phyloP scores from a whole-genome alignment of 1,139 yeast species.

The Yamadazyma atmosphaerica region DNA sequence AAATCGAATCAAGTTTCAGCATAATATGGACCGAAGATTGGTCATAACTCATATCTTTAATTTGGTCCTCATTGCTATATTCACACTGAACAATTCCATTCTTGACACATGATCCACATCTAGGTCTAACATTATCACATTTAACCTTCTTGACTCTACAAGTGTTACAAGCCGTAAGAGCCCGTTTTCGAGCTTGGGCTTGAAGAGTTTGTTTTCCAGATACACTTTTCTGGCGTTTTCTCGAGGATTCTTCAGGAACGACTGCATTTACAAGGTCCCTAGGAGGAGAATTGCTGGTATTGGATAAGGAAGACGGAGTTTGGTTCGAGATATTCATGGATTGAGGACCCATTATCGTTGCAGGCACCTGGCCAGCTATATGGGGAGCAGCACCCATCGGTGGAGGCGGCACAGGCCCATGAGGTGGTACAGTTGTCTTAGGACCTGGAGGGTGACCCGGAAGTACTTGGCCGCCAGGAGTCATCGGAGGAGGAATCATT shows the following conservation, averaged over 20 bases:
- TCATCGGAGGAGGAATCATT: not conserved
- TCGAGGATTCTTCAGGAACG: slow-evolving; percentile 5
- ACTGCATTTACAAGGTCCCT: not conserved
- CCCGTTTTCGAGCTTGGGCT: slow-evolving; percentile 33
- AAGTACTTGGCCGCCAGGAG: not conserved
- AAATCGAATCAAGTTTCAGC: slow-evolving; percentile 30
- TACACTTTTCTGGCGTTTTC: slow-evolving; percentile 5
- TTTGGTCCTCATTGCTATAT: slow-evolving; percentile 31
- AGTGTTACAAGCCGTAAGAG: slow-evolving; percentile 49
- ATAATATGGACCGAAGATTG: slow-evolving; percentile 23
- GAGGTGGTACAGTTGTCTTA: too few species aligned
- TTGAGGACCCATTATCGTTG: not conserved
- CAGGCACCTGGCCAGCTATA: too few species aligned
- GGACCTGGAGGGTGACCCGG: not conserved
- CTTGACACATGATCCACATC: slow-evolving; percentile 49
- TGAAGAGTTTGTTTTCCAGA: not conserved
- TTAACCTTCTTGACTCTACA: slow-evolving; percentile 49
- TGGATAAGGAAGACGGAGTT: slow-evolving; percentile 4
- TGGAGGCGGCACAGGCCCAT: too few species aligned
- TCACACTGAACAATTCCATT: slow-evolving; percentile 34
- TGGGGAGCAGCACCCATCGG: too few species aligned
- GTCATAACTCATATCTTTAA: slow-evolving; percentile 27
- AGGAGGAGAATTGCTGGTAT: slow-evolving; percentile 1
- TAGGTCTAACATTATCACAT: slow-evolving; percentile 53
- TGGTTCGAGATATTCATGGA: not conserved